A percentile compares a stretch with the other conserved stretches of the same genome.
These are phyloP conservation scores for Pichia sp. DNA, from an alignment of 1,139 yeast genomes.

Conservation along the genomic window DNA sequence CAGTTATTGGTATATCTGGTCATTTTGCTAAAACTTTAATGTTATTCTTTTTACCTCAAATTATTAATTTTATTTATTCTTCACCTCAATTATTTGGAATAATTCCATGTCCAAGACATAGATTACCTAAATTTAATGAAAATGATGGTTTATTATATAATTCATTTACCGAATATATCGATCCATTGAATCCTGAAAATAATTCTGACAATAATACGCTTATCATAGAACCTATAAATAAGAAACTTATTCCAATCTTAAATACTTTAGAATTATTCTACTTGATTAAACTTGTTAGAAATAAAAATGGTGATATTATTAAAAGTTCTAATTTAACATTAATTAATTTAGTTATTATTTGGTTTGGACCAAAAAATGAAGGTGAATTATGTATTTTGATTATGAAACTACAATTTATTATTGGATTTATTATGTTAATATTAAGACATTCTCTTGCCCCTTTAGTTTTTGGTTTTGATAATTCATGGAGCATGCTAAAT, in stretches of 20 bases:
- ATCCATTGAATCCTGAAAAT: slow-evolving; percentile 1
- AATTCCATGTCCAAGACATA: slow-evolving; percentile 92
- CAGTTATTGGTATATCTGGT: slow-evolving; percentile 91
- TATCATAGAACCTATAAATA: slow-evolving; percentile 14
- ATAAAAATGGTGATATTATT: slow-evolving; percentile 29
- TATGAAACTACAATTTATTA: slow-evolving; percentile 51
- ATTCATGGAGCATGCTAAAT: slow-evolving; percentile 35
- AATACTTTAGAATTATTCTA: slow-evolving; percentile 37
- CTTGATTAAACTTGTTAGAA: slow-evolving; percentile 43
- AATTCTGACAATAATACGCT: slow-evolving; percentile 21
- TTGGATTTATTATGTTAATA: slow-evolving; percentile 63
- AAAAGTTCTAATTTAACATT: slow-evolving; percentile 79
- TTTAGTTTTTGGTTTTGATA: slow-evolving; percentile 84
- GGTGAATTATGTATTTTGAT: slow-evolving; percentile 61
- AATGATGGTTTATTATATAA: slow-evolving; percentile 72
- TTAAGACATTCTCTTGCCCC: slow-evolving; percentile 84
- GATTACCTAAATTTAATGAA: slow-evolving; percentile 72
- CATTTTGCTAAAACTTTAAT: slow-evolving; percentile 92
- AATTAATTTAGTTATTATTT: slow-evolving; percentile 73
- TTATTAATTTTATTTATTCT: slow-evolving; percentile 80
- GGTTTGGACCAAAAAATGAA: slow-evolving; percentile 88
- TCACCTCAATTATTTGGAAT: slow-evolving; percentile 82
- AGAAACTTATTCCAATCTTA: slow-evolving; percentile 31
- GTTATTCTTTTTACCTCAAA: slow-evolving; percentile 83
- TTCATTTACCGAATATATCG: slow-evolving; percentile 46